Conservation (phyloP, 176 grass and related monocot species). For the Puya raimondii region DNA sequence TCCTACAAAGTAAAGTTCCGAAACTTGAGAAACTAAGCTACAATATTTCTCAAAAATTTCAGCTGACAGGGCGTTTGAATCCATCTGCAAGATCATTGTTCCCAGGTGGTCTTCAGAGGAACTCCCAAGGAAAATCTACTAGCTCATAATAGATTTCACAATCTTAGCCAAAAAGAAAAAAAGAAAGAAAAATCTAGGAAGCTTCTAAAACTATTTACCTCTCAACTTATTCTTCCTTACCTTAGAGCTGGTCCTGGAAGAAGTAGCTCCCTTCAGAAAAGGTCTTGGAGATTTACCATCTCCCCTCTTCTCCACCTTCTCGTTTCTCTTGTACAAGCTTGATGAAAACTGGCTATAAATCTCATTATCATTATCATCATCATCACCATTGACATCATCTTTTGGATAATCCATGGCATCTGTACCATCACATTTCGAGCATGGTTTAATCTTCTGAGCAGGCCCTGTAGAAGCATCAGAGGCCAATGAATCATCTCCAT, state of each 20-base stretch:
- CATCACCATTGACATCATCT: conserved; percentile 10
- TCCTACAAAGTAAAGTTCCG: not conserved
- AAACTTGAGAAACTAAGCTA: not conserved
- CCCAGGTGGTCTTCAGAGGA: not conserved
- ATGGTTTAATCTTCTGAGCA: conserved; percentile 27
- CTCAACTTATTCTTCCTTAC: not conserved
- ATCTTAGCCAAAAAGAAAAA: not conserved
- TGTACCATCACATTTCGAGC: conserved; percentile 16
- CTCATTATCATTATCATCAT: conserved; percentile 15
- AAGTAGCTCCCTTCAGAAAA: conserved; percentile 28
- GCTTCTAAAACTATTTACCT: conserved; percentile 27
- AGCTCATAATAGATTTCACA: not conserved
- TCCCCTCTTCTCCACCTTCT: conserved; percentile 34
- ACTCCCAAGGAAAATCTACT: not conserved
- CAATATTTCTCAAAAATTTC: not conserved
- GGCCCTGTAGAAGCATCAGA: conserved; percentile 84
- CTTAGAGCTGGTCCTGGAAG: conserved; percentile 35
- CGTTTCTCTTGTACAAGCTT: conserved; percentile 25
- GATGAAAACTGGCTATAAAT: conserved; percentile 27
- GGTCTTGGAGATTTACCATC: conserved; percentile 16
- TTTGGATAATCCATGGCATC: conserved; percentile 23
- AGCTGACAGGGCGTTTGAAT: not conserved
- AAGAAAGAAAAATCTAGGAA: not conserved
- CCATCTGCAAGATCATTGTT: conserved; percentile 1
- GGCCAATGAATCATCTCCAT: conserved; percentile 66